Evolutionary conservation across 345 rosid species (phyloP).

Genomic region (Garcia nutans): DNA sequence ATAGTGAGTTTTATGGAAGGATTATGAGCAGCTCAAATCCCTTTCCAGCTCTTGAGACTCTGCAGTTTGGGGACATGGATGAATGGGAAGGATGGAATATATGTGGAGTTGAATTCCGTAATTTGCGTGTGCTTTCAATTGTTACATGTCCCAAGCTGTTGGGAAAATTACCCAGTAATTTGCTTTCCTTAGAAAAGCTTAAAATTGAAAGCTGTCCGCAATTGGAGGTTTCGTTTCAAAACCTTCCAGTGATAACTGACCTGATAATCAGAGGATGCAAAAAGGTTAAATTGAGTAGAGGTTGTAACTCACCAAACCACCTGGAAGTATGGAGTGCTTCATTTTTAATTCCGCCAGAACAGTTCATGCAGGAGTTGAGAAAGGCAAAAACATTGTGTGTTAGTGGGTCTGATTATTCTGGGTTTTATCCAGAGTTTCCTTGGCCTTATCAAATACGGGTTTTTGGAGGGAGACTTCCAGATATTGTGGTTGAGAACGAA

Average conservation of each 20-base stretch:
- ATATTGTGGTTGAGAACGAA: too few species aligned
- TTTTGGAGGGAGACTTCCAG: too few species aligned
- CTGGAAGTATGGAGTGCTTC: not conserved
- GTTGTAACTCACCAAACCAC: not conserved
- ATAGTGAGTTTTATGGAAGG: too few species aligned
- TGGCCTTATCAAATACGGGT: too few species aligned
- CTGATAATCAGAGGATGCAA: slow-evolving; percentile 8
- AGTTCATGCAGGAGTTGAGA: not conserved
- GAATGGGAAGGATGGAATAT: slow-evolving; percentile 41
- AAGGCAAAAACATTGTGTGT: too few species aligned
- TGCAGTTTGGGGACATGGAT: slow-evolving; percentile 21
- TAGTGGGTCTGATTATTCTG: too few species aligned
- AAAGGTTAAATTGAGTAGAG: not conserved
- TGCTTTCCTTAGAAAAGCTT: slow-evolving; percentile 17
- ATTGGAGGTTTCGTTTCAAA: not conserved
- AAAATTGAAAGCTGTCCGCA: not conserved
- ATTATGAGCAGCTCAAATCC: not conserved
- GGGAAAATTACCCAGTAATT: slow-evolving; percentile 22
- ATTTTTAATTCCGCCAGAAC: not conserved
- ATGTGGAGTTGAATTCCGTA: slow-evolving; percentile 32
- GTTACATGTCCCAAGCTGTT: slow-evolving; percentile 19
- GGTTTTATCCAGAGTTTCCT: too few species aligned
- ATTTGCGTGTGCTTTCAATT: slow-evolving; percentile 29
- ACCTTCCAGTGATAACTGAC: not conserved
- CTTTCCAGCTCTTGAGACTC: slow-evolving; percentile 11